Evolutionary conservation across 768 basidiomycete genomes (phyloP).

Genomic region (Dacryopinax spathularia): DNA sequence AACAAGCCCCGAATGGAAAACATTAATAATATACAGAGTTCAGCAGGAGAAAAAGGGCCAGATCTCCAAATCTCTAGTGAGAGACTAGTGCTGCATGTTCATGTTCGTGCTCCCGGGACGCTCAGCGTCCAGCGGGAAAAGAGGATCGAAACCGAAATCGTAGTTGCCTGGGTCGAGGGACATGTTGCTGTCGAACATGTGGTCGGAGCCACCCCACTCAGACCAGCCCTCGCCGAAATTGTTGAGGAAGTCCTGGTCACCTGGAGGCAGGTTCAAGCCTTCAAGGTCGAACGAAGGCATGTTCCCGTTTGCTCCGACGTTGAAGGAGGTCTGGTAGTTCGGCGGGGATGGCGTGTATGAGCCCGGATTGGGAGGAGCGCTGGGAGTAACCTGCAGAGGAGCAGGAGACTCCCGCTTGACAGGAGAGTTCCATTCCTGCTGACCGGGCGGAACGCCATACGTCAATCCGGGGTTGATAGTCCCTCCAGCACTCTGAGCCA

Average conservation of each 20-base stretch:
- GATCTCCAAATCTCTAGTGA: neutral
- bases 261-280: neutral
- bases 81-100: neutral
- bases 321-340: neutral
- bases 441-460: neutral
- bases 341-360: neutral
- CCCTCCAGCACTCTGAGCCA: neutral
- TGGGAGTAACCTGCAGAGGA: neutral
- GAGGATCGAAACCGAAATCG: neutral
- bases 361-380: neutral
- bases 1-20: neutral
- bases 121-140: neutral
- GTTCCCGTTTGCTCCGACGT: neutral
- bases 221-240: conserved; percentile 2
- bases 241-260: neutral
- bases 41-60: neutral
- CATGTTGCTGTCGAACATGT: neutral
- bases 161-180: neutral
- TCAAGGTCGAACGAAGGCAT: neutral
- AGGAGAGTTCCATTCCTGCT: neutral
- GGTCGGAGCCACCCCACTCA: neutral
- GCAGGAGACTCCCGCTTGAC: neutral
- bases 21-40: neutral
- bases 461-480: neutral
- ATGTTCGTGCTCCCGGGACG: conserved; percentile 2